Conservation (phyloP, 192 early-diverging fungal species). For the Entrophospora sp. region DNA sequence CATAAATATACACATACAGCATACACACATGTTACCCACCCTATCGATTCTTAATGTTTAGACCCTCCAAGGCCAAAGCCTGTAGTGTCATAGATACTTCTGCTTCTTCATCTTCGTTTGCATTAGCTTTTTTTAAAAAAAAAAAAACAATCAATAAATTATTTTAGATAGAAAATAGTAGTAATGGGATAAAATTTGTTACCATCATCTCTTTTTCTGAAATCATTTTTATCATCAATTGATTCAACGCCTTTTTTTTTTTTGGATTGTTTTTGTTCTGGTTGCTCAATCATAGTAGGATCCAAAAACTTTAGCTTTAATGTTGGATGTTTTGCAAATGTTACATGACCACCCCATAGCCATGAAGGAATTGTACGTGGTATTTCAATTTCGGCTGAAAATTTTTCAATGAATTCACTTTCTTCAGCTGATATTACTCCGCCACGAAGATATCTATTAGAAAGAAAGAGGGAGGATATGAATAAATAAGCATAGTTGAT, state of each 20-base stretch:
- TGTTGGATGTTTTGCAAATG: slow-evolving; percentile 59
- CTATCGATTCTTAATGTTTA: too few species aligned
- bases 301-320: slow-evolving; percentile 52
- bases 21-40: too few species aligned
- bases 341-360: slow-evolving; percentile 59
- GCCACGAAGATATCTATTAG: slow-evolving; percentile 38
- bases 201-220: slow-evolving; percentile 26
- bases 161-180: background rate
- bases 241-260: slow-evolving; percentile 3
- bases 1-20: too few species aligned
- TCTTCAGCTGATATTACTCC: slow-evolving; percentile 59
- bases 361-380: slow-evolving; percentile 48
- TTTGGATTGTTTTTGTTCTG: background rate
- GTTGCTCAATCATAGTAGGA: slow-evolving; percentile 21
- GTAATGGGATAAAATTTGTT: slow-evolving; percentile 14
- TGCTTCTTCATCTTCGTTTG: slow-evolving; percentile 14
- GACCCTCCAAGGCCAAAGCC: slow-evolving; percentile 37
- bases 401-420: slow-evolving; percentile 71
- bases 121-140: slow-evolving; percentile 18
- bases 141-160: background rate
- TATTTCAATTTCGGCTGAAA: slow-evolving; percentile 57
- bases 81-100: slow-evolving; percentile 26
- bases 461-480: background rate
- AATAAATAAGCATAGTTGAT: background rate
- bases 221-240: slow-evolving; percentile 10